phyloP scores from a whole-genome alignment of 371 early-diverging fungal species.

The Saksenaea vasiformis region DNA sequence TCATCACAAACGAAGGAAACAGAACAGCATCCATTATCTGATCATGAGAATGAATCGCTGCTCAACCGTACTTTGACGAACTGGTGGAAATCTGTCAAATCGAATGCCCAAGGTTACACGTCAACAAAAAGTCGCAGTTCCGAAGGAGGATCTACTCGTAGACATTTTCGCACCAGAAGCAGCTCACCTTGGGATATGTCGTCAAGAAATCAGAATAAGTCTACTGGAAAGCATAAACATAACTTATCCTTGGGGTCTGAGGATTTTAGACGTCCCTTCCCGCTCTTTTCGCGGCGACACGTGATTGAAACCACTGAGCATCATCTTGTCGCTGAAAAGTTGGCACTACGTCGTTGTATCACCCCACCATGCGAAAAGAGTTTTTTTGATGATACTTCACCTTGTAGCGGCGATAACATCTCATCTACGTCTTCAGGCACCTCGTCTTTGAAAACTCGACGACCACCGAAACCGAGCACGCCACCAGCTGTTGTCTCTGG shows the following conservation, averaged over 20 bases:
- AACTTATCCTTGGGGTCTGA: slow-evolving; percentile 19
- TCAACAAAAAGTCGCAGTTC: background rate
- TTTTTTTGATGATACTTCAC: background rate
- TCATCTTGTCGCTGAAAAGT: slow-evolving; percentile 2
- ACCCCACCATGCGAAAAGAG: background rate
- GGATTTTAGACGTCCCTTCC: slow-evolving; percentile 19
- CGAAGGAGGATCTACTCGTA: background rate
- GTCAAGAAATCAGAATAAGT: background rate
- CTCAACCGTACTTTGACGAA: slow-evolving; percentile 9
- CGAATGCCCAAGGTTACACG: slow-evolving; percentile 19
- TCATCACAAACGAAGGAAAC: background rate
- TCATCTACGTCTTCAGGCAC: slow-evolving; percentile 5
- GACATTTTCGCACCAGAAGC: background rate
- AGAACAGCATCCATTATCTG: background rate
- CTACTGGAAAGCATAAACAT: background rate
- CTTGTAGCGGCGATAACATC: background rate
- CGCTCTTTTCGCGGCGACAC: background rate
- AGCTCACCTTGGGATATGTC: background rate
- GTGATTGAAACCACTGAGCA: background rate
- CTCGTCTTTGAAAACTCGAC: slow-evolving; percentile 4
- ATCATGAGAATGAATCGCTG: background rate
- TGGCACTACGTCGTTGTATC: slow-evolving; percentile 12
- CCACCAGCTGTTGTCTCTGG: slow-evolving; percentile 12
- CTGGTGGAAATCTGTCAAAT: slow-evolving; percentile 29
- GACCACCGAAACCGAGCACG: background rate